Base-by-base conservation (phyloP, 768 basidiomycete genomes). In the Daedaleopsis sinensis region DNA sequence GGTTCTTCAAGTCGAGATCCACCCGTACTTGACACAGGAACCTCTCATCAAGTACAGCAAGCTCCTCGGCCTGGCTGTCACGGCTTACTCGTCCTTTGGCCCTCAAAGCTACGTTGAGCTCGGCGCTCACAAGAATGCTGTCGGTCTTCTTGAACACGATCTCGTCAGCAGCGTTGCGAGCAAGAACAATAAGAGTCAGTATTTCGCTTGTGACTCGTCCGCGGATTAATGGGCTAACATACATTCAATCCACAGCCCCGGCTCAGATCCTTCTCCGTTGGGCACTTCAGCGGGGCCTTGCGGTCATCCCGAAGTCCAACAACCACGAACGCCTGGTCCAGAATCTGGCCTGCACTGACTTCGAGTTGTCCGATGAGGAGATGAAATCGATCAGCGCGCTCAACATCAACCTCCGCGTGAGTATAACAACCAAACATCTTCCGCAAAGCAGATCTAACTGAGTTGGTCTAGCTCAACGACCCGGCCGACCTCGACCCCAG, bases 401-500 rank as follows among this genome's bases (percentile, higher is more conserved):
- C 70, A 88, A 93, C 75, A 75, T 76, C 52, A 80, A 85, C 69
- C 71, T 85, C 66, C 82, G 89, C 73, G 89, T 90, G 72, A 64
- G 84, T 73, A 52, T 35, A 12, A 55, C n/a, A 32, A 57, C 27
- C 9, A 15, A 11, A 36, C 21, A 10, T 19, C 19, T 19, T 1
- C 13, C 21, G 13, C 35, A 21, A 39, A n/a, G 3, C 15, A 15
- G 21, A 32, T 59, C 9, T 35, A 49, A 57, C 35, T 7, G 27
- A 24, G 37, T 15, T 2, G 24, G 48, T 36, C 38, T 62, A 90
- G 89, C 68, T 90, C 70, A 91, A 91, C 73, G 77, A 93, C 73
- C 91, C 91, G 9, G 81, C 72, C 39, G 84, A 83, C 21, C 87
- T 91, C 43, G 87, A 91, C 65, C 76, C 82, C 56, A 80, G 84